A percentile compares a stretch with the other conserved stretches of the same genome.
phyloP scores from a whole-genome alignment of 768 basidiomycete species.

The Termitomyces sp. region DNA sequence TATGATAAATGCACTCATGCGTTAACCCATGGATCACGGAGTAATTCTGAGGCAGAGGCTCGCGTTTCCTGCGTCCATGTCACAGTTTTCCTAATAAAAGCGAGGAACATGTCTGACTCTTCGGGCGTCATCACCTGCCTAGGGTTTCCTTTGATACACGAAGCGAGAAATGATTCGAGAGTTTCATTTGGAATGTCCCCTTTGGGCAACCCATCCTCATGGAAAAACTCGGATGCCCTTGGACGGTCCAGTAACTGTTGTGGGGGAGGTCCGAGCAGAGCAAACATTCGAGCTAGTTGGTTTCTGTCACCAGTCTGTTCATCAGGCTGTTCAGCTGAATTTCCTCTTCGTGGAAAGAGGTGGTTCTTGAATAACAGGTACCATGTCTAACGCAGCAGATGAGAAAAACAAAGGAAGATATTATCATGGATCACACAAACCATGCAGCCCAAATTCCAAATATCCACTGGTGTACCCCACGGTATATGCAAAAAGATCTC shows the following conservation, averaged over 20 bases:
- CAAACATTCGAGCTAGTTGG: slow-evolving; percentile 1
- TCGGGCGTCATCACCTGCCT: background rate
- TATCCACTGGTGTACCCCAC: background rate
- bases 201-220: slow-evolving; percentile 1
- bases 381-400: background rate
- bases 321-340: background rate
- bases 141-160: background rate
- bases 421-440: background rate
- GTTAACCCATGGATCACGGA: background rate
- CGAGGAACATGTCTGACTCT: slow-evolving; percentile 1
- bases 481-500: background rate
- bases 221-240: background rate
- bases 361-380: background rate
- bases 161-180: background rate
- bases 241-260: background rate
- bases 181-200: background rate
- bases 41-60: background rate
- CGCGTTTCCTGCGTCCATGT: slow-evolving; percentile 1
- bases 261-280: background rate
- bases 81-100: background rate
- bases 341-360: background rate
- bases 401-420: background rate
- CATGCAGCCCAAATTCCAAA: background rate
- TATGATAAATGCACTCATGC: too few species aligned
- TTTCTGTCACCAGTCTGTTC: background rate